Percentiles rank a stretch among this genome's conserved stretches.
These are phyloP conservation scores for Podila minutissima DNA, from an alignment of 192 early-diverging fungal species.

Conservation along the genomic window DNA sequence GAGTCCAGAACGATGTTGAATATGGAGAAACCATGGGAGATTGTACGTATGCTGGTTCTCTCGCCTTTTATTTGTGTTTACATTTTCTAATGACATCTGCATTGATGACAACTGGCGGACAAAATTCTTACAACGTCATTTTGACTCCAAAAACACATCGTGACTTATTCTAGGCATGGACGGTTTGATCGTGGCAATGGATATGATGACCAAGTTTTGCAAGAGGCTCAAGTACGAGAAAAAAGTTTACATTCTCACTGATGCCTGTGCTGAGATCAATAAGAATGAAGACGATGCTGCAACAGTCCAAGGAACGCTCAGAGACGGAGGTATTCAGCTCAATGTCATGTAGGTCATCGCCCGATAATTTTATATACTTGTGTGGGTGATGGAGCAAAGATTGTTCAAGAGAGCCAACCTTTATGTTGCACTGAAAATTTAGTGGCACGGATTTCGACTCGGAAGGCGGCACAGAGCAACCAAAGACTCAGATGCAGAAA, in stretches of 20 bases:
- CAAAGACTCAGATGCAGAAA: slow-evolving; percentile 32
- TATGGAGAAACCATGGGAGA: slow-evolving; percentile 61
- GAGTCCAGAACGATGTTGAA: slow-evolving; percentile 52
- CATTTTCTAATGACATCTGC: background rate
- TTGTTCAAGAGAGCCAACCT: no score
- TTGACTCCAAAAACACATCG: background rate
- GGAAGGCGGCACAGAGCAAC: slow-evolving; percentile 6
- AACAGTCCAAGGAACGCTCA: slow-evolving; percentile 36
- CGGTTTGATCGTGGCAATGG: slow-evolving; percentile 67
- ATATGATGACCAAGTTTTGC: slow-evolving; percentile 65
- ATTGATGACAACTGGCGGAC: background rate
- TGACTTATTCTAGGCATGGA: slow-evolving; percentile 61
- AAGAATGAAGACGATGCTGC: slow-evolving; percentile 55
- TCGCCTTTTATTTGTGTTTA: background rate
- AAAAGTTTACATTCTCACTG: slow-evolving; percentile 72
- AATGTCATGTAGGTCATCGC: slow-evolving; percentile 61
- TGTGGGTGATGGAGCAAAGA: background rate
- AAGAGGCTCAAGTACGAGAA: slow-evolving; percentile 72
- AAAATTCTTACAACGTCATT: background rate
- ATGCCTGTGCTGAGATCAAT: slow-evolving; percentile 63
- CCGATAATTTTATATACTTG: background rate
- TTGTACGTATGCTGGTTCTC: slow-evolving; percentile 45
- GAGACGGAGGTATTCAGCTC: slow-evolving; percentile 40
- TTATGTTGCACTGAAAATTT: background rate
- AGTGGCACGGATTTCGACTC: slow-evolving; percentile 59